A percentile compares a stretch with the other conserved stretches of the same genome.
phyloP scores from a whole-genome alignment of 345 rosid species.

The Triadica sebifera region DNA sequence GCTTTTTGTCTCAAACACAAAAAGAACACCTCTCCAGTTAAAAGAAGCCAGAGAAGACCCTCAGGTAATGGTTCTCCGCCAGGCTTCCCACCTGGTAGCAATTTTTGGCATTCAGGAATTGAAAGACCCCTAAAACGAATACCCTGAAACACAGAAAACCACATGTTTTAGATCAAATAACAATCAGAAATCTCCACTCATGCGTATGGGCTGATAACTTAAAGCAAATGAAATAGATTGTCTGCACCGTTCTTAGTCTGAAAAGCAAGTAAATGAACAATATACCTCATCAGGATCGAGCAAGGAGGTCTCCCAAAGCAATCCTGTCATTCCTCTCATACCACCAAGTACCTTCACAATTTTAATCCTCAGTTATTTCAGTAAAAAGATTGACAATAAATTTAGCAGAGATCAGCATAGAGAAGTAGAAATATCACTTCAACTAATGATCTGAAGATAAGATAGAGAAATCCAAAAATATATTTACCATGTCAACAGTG shows the following conservation, averaged over 20 bases:
- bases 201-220: not conserved
- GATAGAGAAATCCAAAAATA: not conserved
- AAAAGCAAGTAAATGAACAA: not conserved
- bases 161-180: slow-evolving; percentile 15
- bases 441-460: not conserved
- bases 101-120: slow-evolving; percentile 94
- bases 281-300: slow-evolving; percentile 94
- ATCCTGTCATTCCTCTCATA: slow-evolving; percentile 99
- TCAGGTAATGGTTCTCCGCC: slow-evolving; percentile 97
- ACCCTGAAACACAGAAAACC: slow-evolving; percentile 49
- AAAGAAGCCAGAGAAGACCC: slow-evolving; percentile 97
- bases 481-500: slow-evolving; percentile 82
- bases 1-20: slow-evolving; percentile 12
- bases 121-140: slow-evolving; percentile 92
- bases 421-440: not conserved
- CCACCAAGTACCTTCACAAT: slow-evolving; percentile 81
- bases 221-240: not conserved
- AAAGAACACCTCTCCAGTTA: slow-evolving; percentile 85
- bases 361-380: slow-evolving; percentile 10
- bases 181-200: not conserved
- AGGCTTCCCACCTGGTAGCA: slow-evolving; percentile 80
- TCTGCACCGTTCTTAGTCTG: not conserved
- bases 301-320: slow-evolving; percentile 96
- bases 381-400: slow-evolving; percentile 9
- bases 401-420: not conserved